Evolutionary conservation across 2,329 filamentous ascomycete genomes (phyloP).

Genomic region (Scedosporium aurantiacum): DNA sequence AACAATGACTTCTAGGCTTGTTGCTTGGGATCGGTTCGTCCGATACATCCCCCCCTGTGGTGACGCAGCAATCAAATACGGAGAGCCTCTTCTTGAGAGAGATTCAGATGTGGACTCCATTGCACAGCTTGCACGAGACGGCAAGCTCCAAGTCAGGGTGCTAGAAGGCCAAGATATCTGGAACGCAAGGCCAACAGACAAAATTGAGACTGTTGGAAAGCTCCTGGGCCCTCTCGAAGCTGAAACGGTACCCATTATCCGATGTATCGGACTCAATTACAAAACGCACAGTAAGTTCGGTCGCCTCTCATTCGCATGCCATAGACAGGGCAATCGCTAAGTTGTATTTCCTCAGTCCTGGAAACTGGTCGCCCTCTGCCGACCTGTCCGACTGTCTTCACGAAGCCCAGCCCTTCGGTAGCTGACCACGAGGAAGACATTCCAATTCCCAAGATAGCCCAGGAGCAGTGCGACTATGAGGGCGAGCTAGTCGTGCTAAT

Average conservation of each 20-base stretch:
- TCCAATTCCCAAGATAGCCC: conserved; percentile 25
- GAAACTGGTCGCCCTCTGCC: conserved; percentile 11
- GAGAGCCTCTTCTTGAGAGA: not conserved
- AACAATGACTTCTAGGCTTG: not conserved
- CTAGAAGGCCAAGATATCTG: not conserved
- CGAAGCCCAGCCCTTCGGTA: conserved; percentile 12
- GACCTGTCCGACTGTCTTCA: conserved; percentile 12
- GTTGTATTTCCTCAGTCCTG: not conserved
- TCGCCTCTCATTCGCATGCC: not conserved
- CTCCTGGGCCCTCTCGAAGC: conserved; percentile 29
- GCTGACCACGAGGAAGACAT: conserved; percentile 9
- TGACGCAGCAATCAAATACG: conserved; percentile 6
- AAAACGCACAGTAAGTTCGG: conserved; percentile 10
- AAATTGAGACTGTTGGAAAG: conserved; percentile 8
- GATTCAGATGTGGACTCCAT: not conserved
- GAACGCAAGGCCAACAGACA: not conserved
- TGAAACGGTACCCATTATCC: conserved; percentile 22
- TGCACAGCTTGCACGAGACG: not conserved
- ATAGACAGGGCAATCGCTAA: not conserved
- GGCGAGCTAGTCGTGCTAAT: conserved; percentile 40
- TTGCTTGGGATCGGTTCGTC: not conserved
- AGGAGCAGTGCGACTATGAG: conserved; percentile 34
- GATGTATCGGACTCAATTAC: conserved; percentile 15
- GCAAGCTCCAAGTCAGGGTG: not conserved
- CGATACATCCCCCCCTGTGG: not conserved